Conservation (phyloP, 2,329 filamentous ascomycete species). For the Neofusicoccum laricinum region DNA sequence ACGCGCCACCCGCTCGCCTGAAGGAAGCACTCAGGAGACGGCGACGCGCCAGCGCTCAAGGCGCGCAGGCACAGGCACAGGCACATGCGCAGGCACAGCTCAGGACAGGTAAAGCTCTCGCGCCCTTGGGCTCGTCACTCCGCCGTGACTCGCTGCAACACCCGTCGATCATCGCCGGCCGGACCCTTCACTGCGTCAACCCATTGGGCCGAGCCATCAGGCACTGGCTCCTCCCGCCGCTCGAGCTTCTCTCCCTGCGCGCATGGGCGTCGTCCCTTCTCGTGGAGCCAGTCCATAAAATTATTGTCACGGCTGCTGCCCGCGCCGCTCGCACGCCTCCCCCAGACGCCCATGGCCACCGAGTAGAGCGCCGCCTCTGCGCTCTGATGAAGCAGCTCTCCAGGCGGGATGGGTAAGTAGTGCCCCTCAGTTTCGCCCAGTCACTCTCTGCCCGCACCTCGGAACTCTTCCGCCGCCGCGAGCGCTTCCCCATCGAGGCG, state of each 20-base stretch:
- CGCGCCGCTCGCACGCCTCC: constrained; percentile 21
- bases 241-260: constrained; percentile 16
- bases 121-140: constrained; percentile 2
- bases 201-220: constrained; percentile 13
- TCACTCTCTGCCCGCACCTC: background rate
- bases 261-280: constrained; percentile 11
- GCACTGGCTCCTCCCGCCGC: constrained; percentile 11
- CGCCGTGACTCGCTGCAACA: constrained; percentile 14
- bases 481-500: constrained; percentile 17
- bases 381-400: constrained; percentile 32
- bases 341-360: constrained; percentile 21
- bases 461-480: background rate
- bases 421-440: background rate
- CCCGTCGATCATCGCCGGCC: constrained; percentile 15
- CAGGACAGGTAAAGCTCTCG: background rate
- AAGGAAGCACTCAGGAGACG: constrained; percentile 14
- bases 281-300: constrained; percentile 6
- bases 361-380: constrained; percentile 17
- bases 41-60: background rate
- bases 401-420: constrained; percentile 39
- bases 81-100: background rate
- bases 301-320: constrained; percentile 9
- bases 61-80: background rate
- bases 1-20: constrained; percentile 7
- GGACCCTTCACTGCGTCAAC: constrained; percentile 8